These are phyloP conservation scores for Phytophthora hybrid DNA, from an alignment of 352 stramenopile species.

Conservation along the genomic window DNA sequence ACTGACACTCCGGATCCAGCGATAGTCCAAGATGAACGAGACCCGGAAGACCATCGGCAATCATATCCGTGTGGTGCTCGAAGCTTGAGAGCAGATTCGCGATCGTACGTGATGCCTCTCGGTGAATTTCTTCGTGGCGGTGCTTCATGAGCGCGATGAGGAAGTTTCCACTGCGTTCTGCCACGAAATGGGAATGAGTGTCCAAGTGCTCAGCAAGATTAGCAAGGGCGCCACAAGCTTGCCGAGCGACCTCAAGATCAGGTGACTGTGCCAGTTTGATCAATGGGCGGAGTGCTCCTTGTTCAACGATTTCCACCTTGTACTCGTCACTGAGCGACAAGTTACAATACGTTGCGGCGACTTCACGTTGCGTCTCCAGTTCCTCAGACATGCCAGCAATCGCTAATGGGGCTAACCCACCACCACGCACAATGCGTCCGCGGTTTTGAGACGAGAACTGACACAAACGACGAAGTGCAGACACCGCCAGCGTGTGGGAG, in stretches of 20 bases:
- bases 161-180: conserved; percentile 72
- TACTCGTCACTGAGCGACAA: conserved; percentile 94
- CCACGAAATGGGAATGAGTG: conserved; percentile 92
- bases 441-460: conserved; percentile 92
- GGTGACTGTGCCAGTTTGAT: conserved; percentile 88
- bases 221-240: conserved; percentile 92
- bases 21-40: conserved; percentile 93
- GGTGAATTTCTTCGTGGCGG: conserved; percentile 91
- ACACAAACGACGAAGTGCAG: conserved; percentile 91
- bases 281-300: conserved; percentile 80
- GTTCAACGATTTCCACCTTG: conserved; percentile 90
- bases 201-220: conserved; percentile 96
- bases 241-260: conserved; percentile 93
- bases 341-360: conserved; percentile 94
- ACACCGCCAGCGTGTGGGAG: conserved; percentile 92
- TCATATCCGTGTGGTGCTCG: conserved; percentile 92
- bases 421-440: conserved; percentile 85
- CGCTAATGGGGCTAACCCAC: conserved; percentile 87
- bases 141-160: conserved; percentile 88
- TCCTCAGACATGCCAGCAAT: conserved; percentile 88
- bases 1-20: conserved; percentile 94
- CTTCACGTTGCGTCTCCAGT: conserved; percentile 95
- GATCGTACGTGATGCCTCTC: conserved; percentile 93
- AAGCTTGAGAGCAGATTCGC: conserved; percentile 96
- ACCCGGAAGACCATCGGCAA: conserved; percentile 89